Evolutionary conservation across 2,329 filamentous ascomycete species (phyloP).

Genomic region (Leptoxyphium fumago): DNA sequence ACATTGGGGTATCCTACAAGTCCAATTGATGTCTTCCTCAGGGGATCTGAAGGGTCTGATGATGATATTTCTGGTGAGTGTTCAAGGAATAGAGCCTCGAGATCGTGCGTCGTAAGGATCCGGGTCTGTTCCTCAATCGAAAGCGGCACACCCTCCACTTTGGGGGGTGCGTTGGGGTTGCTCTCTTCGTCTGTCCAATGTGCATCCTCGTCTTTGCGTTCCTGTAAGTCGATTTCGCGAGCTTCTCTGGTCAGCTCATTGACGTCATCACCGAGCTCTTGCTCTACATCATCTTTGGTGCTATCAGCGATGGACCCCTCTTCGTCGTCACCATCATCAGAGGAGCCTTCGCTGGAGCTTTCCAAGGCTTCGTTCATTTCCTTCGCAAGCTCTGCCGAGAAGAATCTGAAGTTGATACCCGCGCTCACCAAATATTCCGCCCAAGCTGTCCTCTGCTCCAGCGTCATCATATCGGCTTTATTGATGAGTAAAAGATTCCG

Average conservation of each 20-base stretch:
- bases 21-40: conserved; percentile 70
- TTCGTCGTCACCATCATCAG: conserved; percentile 9
- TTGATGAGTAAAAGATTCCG: conserved; percentile 88
- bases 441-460: conserved; percentile 68
- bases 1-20: conserved; percentile 97
- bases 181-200: conserved; percentile 27
- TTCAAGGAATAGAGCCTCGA: conserved; percentile 74
- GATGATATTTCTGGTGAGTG: conserved; percentile 41
- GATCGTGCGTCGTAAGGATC: conserved; percentile 83
- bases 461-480: conserved; percentile 98
- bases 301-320: conserved; percentile 15
- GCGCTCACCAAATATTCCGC: conserved; percentile 70
- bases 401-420: conserved; percentile 84
- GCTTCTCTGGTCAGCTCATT: conserved; percentile 31
- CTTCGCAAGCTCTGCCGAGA: conserved; percentile 84
- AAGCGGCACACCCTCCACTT: conserved; percentile 22
- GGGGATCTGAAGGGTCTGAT: conserved; percentile 29
- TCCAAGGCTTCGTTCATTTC: conserved; percentile 59
- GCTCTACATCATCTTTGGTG: conserved; percentile 22
- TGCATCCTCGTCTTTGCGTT: conserved; percentile 25
- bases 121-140: conserved; percentile 37
- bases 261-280: conserved; percentile 33
- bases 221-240: conserved; percentile 31
- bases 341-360: conserved; percentile 20
- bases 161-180: conserved; percentile 15